phyloP scores from a whole-genome alignment of 805 yeast genomes.

The Saccharomycopsis fermentans region DNA sequence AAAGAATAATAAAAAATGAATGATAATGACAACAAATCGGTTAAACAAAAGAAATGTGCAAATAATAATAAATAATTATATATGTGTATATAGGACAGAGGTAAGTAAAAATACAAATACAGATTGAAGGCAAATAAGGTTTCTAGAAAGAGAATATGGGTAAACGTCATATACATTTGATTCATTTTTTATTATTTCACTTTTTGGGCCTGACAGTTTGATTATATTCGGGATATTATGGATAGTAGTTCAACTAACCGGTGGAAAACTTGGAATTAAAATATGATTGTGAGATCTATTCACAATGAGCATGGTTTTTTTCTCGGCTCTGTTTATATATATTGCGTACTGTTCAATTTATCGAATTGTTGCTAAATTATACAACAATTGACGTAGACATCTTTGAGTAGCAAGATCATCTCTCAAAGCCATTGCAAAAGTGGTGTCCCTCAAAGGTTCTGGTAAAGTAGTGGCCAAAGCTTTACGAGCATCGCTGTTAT shows the following conservation, averaged over 20 bases:
- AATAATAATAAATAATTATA: not conserved
- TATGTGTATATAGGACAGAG: not conserved
- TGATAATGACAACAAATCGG: not conserved
- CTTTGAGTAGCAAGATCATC: conserved; percentile 86
- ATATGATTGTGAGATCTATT: not conserved
- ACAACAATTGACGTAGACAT: conserved; percentile 64
- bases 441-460: conserved; percentile 76
- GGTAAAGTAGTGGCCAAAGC: conserved; percentile 79
- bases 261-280: not conserved
- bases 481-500: conserved; percentile 82
- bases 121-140: not conserved
- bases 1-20: not conserved
- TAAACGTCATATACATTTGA: not conserved
- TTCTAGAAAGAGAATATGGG: not conserved
- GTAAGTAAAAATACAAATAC: not conserved
- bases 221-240: not conserved
- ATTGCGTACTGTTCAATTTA: not conserved
- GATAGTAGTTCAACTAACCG: not conserved
- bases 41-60: not conserved
- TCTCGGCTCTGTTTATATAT: not conserved
- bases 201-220: not conserved
- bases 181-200: not conserved
- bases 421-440: conserved; percentile 65
- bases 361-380: conserved; percentile 8
- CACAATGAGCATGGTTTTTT: not conserved